Evolutionary conservation across 768 basidiomycete species (phyloP).

Genomic region (Kwoniella sp.): DNA sequence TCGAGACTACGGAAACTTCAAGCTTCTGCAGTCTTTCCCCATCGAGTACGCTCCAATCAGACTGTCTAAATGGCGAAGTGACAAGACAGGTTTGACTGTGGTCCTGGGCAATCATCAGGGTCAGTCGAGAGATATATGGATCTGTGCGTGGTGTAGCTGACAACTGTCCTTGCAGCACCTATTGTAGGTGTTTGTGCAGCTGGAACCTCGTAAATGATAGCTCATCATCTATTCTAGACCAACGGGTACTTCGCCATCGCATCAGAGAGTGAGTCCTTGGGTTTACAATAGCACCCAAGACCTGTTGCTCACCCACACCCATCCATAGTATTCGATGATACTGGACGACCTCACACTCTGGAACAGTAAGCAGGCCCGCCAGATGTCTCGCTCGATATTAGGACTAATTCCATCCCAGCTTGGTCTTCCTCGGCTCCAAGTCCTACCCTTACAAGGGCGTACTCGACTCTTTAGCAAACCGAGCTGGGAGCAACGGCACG

Average conservation of each 20-base stretch:
- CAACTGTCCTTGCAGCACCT: slow-evolving; percentile 7
- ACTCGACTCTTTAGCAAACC: slow-evolving; percentile 88
- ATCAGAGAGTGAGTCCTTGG: slow-evolving; percentile 80
- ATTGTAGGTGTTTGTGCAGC: slow-evolving; percentile 2
- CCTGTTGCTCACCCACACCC: background rate
- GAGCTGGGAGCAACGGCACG: slow-evolving; percentile 57
- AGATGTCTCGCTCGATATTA: background rate
- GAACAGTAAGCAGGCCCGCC: slow-evolving; percentile 66
- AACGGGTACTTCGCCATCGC: slow-evolving; percentile 85
- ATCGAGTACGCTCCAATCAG: slow-evolving; percentile 74
- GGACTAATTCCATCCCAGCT: slow-evolving; percentile 52
- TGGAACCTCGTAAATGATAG: background rate
- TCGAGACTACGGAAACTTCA: slow-evolving; percentile 69
- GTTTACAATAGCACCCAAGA: background rate
- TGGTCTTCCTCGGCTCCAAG: slow-evolving; percentile 93
- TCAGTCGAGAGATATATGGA: slow-evolving; percentile 27
- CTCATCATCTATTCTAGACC: slow-evolving; percentile 53
- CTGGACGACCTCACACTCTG: slow-evolving; percentile 90
- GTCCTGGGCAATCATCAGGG: slow-evolving; percentile 82
- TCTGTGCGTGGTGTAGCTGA: too few species aligned
- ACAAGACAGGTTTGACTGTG: slow-evolving; percentile 78
- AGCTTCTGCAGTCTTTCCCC: slow-evolving; percentile 70
- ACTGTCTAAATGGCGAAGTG: slow-evolving; percentile 83
- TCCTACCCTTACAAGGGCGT: slow-evolving; percentile 95
- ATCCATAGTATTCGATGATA: slow-evolving; percentile 78